phyloP scores from a whole-genome alignment of 495 filamentous ascomycete genomes.

The Penicillium verhagenii region DNA sequence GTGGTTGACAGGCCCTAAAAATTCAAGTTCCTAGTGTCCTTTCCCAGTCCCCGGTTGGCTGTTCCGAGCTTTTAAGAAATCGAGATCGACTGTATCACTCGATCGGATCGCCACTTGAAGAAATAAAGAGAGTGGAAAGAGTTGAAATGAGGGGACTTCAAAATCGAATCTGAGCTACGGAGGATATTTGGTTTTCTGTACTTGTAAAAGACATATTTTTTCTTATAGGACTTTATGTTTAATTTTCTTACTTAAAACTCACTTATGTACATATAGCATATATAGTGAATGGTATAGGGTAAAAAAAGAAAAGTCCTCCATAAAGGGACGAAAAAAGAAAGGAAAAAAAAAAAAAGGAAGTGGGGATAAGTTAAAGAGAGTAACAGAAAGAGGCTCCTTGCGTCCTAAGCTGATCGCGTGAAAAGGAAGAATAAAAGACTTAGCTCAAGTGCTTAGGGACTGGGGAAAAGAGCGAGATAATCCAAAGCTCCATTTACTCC shows the following conservation, averaged over 20 bases:
- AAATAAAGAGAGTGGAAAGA: neutral
- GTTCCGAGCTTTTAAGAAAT: conserved; percentile 10
- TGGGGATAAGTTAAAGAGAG: neutral
- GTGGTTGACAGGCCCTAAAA: conserved; percentile 23
- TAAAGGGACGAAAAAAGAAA: neutral
- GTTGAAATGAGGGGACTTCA: neutral
- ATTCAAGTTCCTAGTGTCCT: neutral
- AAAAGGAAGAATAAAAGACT: conserved; percentile 3
- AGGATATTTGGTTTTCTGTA: neutral
- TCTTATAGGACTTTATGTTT: too few species aligned
- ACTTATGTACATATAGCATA: too few species aligned
- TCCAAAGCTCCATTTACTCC: too few species aligned
- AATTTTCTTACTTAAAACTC: too few species aligned
- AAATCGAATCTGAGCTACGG: too few species aligned
- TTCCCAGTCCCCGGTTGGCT: conserved; percentile 8
- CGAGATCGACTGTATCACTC: conserved; percentile 13
- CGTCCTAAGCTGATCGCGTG: conserved; percentile 11
- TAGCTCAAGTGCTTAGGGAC: too few species aligned
- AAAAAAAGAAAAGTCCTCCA: neutral
- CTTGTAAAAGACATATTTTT: too few species aligned
- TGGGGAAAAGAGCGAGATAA: too few species aligned
- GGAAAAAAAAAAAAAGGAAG: neutral
- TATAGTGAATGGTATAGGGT: too few species aligned
- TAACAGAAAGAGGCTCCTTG: conserved; percentile 8
- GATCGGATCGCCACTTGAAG: conserved; percentile 13